Evolutionary conservation across 2,329 filamentous ascomycete species (phyloP), one percentile per base, ranked within the genome.

Genomic region (Phaeophleospora eucalypticola): DNA sequence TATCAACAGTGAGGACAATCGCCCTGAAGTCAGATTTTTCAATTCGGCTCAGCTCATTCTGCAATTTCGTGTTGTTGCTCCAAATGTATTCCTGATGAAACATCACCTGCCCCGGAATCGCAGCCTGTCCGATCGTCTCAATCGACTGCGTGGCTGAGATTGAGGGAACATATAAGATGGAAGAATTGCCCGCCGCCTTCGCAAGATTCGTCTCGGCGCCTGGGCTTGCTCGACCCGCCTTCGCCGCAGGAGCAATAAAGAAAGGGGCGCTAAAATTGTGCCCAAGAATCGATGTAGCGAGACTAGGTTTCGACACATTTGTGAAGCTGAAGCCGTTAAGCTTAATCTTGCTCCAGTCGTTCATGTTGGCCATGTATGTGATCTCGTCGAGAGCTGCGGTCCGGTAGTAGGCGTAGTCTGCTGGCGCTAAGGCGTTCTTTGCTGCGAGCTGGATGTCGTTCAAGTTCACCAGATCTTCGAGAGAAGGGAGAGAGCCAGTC

Each of bases 211-310:
- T 45, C 40, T 57, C 54, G 14, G 56, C 58, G 67, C 95, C 90
- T 0, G 84, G 84, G 65, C 95, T 78, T 46, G 91, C 91, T 7
- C 95, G 81, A 69, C 95, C 95, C 57, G 91, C 91, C 8, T 96
- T 79, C 0, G 91, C 91, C 4, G 91, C 96, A 35, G 91, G 91
- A 1, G 91, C 95, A 24, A 96, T 84, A 71, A 96, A 97, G 71
- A 95, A 93, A 17, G 91, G 91, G 41, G 90, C 84, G 52, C 84
- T 80, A 51, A 82, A 81, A 62, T 86, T 87, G 32, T 84, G 82
- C 56, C 89, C 90, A 10, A 97, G 84, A 87, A 97, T 96, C 2
- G 84, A 94, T 18, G 89, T 95, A 18, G 52, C 57, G 18, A 56
- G 47, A 33, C 57, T 56, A 38, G 52, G 24, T 16, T 57, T 48